These are phyloP conservation scores for Nothomitra cinnamomea DNA, from an alignment of 2,329 filamentous ascomycete species.

Conservation along the genomic window DNA sequence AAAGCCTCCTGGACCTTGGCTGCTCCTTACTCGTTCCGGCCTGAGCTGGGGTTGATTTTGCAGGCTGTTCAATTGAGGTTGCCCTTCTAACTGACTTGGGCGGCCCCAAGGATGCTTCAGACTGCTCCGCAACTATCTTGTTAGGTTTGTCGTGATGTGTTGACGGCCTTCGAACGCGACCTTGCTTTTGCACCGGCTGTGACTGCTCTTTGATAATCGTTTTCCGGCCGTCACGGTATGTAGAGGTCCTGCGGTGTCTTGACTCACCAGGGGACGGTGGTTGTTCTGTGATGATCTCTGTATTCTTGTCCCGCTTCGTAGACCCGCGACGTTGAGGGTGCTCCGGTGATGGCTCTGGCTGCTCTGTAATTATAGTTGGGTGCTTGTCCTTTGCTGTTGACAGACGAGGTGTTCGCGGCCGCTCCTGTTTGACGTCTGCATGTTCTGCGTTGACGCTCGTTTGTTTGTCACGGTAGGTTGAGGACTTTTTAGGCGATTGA, in stretches of 20 bases:
- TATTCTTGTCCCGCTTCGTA: constrained; percentile 1
- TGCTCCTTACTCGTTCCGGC: not conserved
- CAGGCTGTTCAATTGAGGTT: not conserved
- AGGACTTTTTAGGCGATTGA: not conserved
- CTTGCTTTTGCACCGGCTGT: not conserved
- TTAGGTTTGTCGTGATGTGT: not conserved
- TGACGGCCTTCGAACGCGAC: not conserved
- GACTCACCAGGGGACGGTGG: not conserved
- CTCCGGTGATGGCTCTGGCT: not conserved
- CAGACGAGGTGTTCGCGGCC: not conserved
- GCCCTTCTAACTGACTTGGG: not conserved
- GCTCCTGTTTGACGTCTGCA: not conserved
- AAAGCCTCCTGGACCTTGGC: not conserved
- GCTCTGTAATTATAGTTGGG: constrained; percentile 2
- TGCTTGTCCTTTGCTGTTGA: not conserved
- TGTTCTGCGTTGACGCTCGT: not conserved
- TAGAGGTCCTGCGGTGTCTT: not conserved
- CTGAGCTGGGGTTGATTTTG: not conserved
- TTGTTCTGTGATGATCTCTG: constrained; percentile 2
- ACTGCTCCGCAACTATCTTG: not conserved
- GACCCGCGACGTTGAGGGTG: not conserved
- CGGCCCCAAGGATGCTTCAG: not conserved
- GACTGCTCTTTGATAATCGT: not conserved
- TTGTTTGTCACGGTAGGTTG: not conserved
- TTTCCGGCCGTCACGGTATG: not conserved